phyloP scores from a whole-genome alignment of 2,329 filamentous ascomycete genomes.

The Ophiocordyceps sinensis region DNA sequence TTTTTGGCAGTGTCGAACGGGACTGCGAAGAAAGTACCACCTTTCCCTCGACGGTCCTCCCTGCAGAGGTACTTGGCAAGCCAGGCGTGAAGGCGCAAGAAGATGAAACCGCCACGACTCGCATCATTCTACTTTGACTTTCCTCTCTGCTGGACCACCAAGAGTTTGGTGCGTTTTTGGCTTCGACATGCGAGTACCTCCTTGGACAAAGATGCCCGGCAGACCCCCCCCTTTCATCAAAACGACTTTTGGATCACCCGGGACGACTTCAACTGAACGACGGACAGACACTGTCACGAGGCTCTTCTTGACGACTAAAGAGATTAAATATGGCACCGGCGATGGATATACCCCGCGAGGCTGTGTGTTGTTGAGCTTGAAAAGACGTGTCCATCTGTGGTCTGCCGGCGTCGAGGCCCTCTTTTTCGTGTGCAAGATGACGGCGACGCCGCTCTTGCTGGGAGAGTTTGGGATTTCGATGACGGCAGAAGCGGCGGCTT shows the following conservation, averaged over 20 bases:
- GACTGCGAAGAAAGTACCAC: slow-evolving; percentile 1
- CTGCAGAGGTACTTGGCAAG: not conserved
- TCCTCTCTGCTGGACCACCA: slow-evolving; percentile 6
- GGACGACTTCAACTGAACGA: slow-evolving; percentile 18
- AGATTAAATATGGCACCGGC: slow-evolving; percentile 22
- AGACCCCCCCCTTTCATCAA: slow-evolving; percentile 13
- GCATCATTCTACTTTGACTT: not conserved
- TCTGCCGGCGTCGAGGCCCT: slow-evolving; percentile 5
- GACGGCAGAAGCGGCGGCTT: slow-evolving; percentile 1
- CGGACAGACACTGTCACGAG: slow-evolving; percentile 18
- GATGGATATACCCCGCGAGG: slow-evolving; percentile 27
- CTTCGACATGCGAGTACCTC: not conserved
- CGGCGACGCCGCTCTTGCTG: not conserved
- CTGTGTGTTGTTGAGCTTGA: slow-evolving; percentile 21
- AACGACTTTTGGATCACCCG: slow-evolving; percentile 18
- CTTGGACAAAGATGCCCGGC: slow-evolving; percentile 5
- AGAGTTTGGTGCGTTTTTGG: slow-evolving; percentile 13
- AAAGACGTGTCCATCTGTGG: not conserved
- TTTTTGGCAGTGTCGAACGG: slow-evolving; percentile 1
- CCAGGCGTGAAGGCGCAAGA: not conserved
- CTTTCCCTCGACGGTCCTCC: not conserved
- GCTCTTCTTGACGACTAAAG: slow-evolving; percentile 19
- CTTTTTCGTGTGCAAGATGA: not conserved
- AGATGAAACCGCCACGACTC: not conserved
- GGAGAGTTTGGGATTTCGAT: not conserved